Base-by-base conservation (phyloP, 192 early-diverging fungal species). In the Entomortierella chlamydospora region DNA sequence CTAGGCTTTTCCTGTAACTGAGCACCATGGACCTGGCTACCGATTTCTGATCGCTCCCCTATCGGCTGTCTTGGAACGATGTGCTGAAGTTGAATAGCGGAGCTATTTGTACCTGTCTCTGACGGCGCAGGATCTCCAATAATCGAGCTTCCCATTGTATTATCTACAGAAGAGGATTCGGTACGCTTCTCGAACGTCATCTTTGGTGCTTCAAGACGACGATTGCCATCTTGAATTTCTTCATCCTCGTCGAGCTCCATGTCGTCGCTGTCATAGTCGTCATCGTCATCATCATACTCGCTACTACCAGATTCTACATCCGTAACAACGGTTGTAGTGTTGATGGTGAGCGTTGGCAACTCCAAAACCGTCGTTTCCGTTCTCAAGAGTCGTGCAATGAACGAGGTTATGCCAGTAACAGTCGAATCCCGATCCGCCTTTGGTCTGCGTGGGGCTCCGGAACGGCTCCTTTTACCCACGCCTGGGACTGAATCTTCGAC, bases 281-380 rank as follows among this genome's bases (percentile, higher is more conserved):
- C 73, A 57, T 68, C 59, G 26, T 70, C 53, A 4, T 65, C 51
- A 22, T 70, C 55, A 10, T 79, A 62, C 13, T 79, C 68, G 2
- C 51, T 63, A 12, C 64, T 68, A 22, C 47, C 45, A 26, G 51
- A 45, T 9, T 54, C 62, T 1, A 61, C 55, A 28, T 78, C 61
- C 28, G 68, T 61, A 11, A 64, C 42, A 8, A 79, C 58, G 1
- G 68, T 79, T 22, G 68, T 79, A 4, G 76, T 79, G 57, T 79
- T 79, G 50, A 79, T 79, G 3, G 76, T 79, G 37, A 79, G 31
- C 2, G 67, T 79, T 1, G 76, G 76, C 4, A 79, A 23, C 10
- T 79, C 76, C 11, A 70, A 45, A 2, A 79, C 76, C 2, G 76
- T 79, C 1, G 67, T 70, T 28, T 79, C 76, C 4, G 67, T 66